phyloP scores from a whole-genome alignment of 2,329 filamentous ascomycete species.

The Pyricularia pennisetigena region DNA sequence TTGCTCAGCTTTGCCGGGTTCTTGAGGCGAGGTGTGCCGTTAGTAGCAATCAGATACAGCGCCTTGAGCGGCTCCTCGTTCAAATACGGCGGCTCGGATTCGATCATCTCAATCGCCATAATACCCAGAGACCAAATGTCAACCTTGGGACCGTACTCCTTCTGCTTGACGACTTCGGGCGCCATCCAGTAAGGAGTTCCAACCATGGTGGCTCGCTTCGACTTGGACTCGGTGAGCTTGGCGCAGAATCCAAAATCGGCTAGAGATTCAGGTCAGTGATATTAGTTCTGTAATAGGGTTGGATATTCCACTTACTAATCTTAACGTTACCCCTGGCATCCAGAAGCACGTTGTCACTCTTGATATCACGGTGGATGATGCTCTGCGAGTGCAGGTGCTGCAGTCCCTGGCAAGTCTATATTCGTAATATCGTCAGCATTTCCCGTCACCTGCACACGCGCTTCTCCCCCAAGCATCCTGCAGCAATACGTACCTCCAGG shows the following conservation, averaged over 20 bases:
- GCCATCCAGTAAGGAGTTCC: conserved; percentile 99
- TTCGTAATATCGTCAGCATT: neutral
- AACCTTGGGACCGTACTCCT: conserved; percentile 96
- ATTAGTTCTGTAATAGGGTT: neutral
- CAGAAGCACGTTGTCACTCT: conserved; percentile 94
- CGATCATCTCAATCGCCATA: conserved; percentile 99
- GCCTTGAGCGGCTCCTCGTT: conserved; percentile 90
- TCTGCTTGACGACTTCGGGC: conserved; percentile 91
- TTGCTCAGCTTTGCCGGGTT: conserved; percentile 74
- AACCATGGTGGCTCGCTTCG: conserved; percentile 98
- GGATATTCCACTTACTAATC: conserved; percentile 59
- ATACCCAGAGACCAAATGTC: conserved; percentile 98
- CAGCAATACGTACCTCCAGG: conserved; percentile 43
- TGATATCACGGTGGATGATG: conserved; percentile 97
- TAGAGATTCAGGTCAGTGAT: conserved; percentile 41
- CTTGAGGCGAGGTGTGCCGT: conserved; percentile 91
- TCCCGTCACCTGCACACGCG: neutral
- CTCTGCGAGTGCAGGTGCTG: conserved; percentile 96
- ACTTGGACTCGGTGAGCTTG: conserved; percentile 93
- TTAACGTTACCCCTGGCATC: conserved; percentile 95
- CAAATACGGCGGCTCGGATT: conserved; percentile 92
- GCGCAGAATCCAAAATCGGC: conserved; percentile 98
- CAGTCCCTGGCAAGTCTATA: conserved; percentile 69
- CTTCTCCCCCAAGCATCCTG: neutral
- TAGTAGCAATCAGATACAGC: conserved; percentile 92